Base-by-base conservation (phyloP, 2,329 filamentous ascomycete genomes). In the Neofusicoccum sp. region DNA sequence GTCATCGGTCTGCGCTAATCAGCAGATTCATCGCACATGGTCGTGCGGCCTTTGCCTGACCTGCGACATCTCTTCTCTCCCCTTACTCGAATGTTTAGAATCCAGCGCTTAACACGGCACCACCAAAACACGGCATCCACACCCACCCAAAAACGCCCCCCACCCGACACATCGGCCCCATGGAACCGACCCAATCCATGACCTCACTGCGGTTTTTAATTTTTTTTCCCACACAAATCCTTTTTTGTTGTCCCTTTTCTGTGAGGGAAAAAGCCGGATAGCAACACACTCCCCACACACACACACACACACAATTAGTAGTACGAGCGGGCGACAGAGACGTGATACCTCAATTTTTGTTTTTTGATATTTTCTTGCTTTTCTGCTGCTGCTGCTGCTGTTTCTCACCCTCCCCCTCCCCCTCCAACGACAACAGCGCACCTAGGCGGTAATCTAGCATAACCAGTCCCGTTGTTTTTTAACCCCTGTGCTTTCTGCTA, bases 1-100 rank as follows among this genome's bases (percentile, higher is more conserved):
- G 91, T 95, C 59, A 95, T 96, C 74, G 91, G 91, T 60, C 81
- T 96, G 67, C 88, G 90, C 73, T 91, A 74, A 79, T 64, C 51
- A 56, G 36, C 51, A 31, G 51, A 56, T 33, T 26, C 51, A n/a
- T 33, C 28, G 3, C 28, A 43, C 28, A 33, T 14, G 51, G 51
- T 56, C 51, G 43, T 56, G 51, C 51, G 36, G 51, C n/a, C 26
- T 30, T 20, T 14, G 7, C 51, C 51, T 6, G 14, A 33, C 16
- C 41, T 47, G 43, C 54, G 43, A 45, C 41, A 38, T 58, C 14
- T 34, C 28, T 9, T 53, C 28, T 24, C 31, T 34, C 26, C 43
- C 43, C 54, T 56, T 56, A 14, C 51, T 43, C 51, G 12, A 43
- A 30, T n/a, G n/a, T 4, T 34, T 30, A 48, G 36, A n/a, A 56